Evolutionary conservation across 495 filamentous ascomycete species (phyloP).

Genomic region (Neurospora sp.): DNA sequence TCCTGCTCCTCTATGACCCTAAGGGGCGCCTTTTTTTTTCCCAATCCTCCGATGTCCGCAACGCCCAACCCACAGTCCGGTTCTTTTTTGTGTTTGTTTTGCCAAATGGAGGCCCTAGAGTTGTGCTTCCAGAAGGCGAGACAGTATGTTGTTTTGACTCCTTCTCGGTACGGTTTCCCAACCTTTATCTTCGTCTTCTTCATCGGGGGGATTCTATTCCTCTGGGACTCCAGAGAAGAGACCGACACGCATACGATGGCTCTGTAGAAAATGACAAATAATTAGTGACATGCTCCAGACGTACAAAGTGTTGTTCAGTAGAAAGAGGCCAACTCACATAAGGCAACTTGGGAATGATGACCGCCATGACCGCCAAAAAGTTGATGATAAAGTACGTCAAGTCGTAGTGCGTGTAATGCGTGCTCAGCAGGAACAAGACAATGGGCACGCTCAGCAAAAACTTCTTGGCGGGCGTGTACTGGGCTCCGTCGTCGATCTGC

Average conservation of each 20-base stretch:
- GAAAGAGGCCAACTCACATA: conserved; percentile 52
- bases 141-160: not conserved
- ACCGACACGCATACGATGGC: conserved; percentile 60
- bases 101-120: not conserved
- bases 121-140: not conserved
- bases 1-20: not conserved
- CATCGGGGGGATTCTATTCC: conserved; percentile 27
- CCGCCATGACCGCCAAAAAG: conserved; percentile 78
- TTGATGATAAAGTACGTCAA: conserved; percentile 94
- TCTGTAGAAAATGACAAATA: conserved; percentile 28
- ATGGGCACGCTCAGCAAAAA: conserved; percentile 92
- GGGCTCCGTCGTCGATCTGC: conserved; percentile 98
- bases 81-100: not conserved
- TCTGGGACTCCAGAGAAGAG: conserved; percentile 53
- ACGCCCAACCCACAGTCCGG: not conserved
- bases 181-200: conserved; percentile 5
- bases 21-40: not conserved
- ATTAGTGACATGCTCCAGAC: too few relatives aligned
- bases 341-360: conserved; percentile 92
- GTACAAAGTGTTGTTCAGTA: too few relatives aligned
- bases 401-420: conserved; percentile 98
- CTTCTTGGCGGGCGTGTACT: conserved; percentile 98
- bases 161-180: not conserved
- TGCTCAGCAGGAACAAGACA: conserved; percentile 87
- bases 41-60: not conserved